Percentiles rank a stretch among this genome's conserved stretches.
Evolutionary conservation across 78 protist genomes (phyloP).

Genomic region (Isochrysis galbana): DNA sequence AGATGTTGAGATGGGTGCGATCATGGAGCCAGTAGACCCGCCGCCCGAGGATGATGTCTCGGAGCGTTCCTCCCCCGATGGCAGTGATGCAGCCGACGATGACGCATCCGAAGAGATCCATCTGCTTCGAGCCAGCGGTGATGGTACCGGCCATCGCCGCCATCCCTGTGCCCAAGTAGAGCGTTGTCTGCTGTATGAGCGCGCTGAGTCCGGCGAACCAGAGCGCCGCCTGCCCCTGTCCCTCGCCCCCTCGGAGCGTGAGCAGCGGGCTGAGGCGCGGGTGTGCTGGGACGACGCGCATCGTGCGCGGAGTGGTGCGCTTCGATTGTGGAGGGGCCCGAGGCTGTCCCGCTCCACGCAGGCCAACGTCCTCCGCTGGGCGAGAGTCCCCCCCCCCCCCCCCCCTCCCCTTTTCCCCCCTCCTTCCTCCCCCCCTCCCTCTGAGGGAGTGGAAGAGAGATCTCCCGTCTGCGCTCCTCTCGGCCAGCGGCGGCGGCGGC

Average conservation of each 20-base stretch:
- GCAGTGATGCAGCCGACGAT: neutral
- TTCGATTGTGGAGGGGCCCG: too few species aligned
- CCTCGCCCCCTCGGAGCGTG: neutral
- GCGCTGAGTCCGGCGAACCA: neutral
- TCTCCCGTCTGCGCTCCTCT: too few species aligned
- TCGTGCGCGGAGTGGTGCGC: too few species aligned
- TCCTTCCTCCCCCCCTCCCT: too few species aligned
- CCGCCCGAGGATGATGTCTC: neutral
- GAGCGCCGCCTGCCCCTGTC: neutral
- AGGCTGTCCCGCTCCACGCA: too few species aligned
- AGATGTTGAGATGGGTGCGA: neutral
- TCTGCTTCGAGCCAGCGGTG: neutral
- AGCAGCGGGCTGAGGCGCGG: too few species aligned
- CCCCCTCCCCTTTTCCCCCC: too few species aligned
- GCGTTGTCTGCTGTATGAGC: neutral
- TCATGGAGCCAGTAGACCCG: neutral
- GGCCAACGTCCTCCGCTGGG: too few species aligned
- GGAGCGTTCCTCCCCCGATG: neutral
- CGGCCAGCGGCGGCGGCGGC: too few species aligned
- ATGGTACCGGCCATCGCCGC: neutral
- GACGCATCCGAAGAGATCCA: constrained; percentile 5
- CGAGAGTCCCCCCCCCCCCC: too few species aligned
- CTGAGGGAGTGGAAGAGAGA: too few species aligned
- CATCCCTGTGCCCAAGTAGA: neutral
- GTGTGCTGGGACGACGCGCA: too few species aligned